phyloP scores from a whole-genome alignment of 2,329 filamentous ascomycete genomes.

The Diaporthe amygdali region DNA sequence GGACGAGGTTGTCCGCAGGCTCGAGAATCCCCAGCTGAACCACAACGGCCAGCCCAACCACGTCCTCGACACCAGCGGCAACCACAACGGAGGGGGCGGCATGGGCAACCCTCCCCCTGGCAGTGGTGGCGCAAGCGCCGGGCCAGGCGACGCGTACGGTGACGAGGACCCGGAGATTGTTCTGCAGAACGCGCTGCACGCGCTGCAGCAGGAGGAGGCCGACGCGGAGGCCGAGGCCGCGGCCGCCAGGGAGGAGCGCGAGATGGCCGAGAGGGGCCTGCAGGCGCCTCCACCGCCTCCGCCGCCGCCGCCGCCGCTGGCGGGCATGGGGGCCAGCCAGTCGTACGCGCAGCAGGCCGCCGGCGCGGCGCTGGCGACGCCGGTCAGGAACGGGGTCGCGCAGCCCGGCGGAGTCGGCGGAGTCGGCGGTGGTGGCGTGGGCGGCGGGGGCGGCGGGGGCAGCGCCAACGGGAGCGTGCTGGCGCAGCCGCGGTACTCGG shows the following conservation, averaged over 20 bases:
- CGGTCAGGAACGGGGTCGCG: conserved; percentile 24
- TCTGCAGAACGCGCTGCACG: conserved; percentile 63
- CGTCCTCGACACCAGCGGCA: conserved; percentile 20
- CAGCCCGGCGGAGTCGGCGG: background rate
- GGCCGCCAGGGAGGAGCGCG: conserved; percentile 57
- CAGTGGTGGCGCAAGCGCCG: conserved; percentile 29
- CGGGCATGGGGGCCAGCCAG: conserved; percentile 24
- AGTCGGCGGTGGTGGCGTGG: conserved; percentile 22
- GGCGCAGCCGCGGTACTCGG: conserved; percentile 23
- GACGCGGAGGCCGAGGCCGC: conserved; percentile 63
- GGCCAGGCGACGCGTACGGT: conserved; percentile 38
- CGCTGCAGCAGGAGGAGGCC: conserved; percentile 64
- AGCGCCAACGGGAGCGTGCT: conserved; percentile 5
- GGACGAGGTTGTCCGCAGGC: conserved; percentile 58
- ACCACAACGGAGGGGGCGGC: conserved; percentile 20
- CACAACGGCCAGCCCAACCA: conserved; percentile 25
- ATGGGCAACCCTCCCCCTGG: conserved; percentile 17
- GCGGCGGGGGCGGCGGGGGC: conserved; percentile 31
- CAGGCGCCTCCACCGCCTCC: background rate
- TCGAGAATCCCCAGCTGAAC: conserved; percentile 37
- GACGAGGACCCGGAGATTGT: conserved; percentile 63
- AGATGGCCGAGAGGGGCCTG: conserved; percentile 49
- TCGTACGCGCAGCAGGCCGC: conserved; percentile 26
- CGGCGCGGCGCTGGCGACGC: conserved; percentile 30
- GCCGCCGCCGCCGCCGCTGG: conserved; percentile 26